These are phyloP conservation scores for Huntiella omanensis DNA, from an alignment of 2,329 filamentous ascomycete species.

Conservation along the genomic window DNA sequence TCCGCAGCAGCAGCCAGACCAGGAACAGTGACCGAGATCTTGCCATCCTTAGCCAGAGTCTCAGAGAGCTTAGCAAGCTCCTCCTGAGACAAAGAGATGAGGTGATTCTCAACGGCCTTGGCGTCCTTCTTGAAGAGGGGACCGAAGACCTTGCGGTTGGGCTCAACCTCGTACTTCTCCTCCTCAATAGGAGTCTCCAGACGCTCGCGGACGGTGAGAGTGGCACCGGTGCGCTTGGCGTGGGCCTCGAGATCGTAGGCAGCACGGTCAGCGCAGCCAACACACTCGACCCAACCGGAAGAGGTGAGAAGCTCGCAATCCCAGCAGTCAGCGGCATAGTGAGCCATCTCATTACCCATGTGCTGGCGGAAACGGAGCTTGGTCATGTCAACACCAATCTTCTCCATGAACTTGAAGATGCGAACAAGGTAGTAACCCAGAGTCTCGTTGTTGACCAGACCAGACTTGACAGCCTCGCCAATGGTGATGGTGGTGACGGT, in stretches of 20 bases:
- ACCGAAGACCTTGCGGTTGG: slow-evolving; percentile 92
- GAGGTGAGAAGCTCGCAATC: slow-evolving; percentile 84
- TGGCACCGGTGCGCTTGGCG: slow-evolving; percentile 75
- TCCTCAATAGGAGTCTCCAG: slow-evolving; percentile 59
- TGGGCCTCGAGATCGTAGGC: slow-evolving; percentile 90
- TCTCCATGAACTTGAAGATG: slow-evolving; percentile 77
- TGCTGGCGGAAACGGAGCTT: slow-evolving; percentile 96
- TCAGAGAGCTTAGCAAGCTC: slow-evolving; percentile 63
- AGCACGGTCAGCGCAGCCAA: slow-evolving; percentile 87
- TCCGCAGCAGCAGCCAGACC: slow-evolving; percentile 50
- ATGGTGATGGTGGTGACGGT: slow-evolving; percentile 54
- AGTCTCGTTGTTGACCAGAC: slow-evolving; percentile 89
- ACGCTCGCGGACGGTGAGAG: slow-evolving; percentile 68
- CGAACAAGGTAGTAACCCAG: slow-evolving; percentile 92
- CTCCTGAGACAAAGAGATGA: slow-evolving; percentile 60
- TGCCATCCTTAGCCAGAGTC: slow-evolving; percentile 53
- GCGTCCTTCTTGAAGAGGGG: slow-evolving; percentile 90
- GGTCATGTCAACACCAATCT: slow-evolving; percentile 66
- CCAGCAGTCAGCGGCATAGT: slow-evolving; percentile 96
- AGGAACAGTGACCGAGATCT: slow-evolving; percentile 58
- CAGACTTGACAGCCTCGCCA: slow-evolving; percentile 65
- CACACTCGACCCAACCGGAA: slow-evolving; percentile 95
- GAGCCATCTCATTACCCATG: slow-evolving; percentile 62
- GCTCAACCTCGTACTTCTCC: slow-evolving; percentile 72
- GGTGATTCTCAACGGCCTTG: slow-evolving; percentile 63